Conservation (phyloP, 139 green algal species). For the Gonium pectorale region DNA sequence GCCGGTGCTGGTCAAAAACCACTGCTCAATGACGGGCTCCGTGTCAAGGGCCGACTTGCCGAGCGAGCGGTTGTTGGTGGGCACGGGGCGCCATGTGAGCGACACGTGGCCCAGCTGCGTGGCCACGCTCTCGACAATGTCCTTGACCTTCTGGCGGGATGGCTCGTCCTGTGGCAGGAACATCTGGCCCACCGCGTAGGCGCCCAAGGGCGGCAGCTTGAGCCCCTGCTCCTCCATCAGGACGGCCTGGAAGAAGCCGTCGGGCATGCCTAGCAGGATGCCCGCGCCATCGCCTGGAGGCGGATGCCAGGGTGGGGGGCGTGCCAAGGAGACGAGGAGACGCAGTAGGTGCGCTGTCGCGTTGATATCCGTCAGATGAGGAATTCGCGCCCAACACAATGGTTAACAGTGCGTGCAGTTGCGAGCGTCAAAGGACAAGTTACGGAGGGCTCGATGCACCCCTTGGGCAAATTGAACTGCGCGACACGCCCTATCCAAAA, state of each 20-base stretch:
- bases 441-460: too few species aligned
- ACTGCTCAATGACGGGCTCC: slow-evolving; percentile 91
- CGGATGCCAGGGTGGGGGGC: too few species aligned
- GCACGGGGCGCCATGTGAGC: slow-evolving; percentile 91
- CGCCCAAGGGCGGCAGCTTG: slow-evolving; percentile 74
- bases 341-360: too few species aligned
- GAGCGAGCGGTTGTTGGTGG: slow-evolving; percentile 86
- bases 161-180: slow-evolving; percentile 88
- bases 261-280: slow-evolving; percentile 92
- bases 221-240: slow-evolving; percentile 77
- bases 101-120: slow-evolving; percentile 76
- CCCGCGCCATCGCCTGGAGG: slow-evolving; percentile 94
- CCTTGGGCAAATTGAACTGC: too few species aligned
- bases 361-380: too few species aligned
- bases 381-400: too few species aligned
- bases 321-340: too few species aligned
- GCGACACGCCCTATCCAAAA: too few species aligned
- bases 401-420: too few species aligned
- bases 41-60: slow-evolving; percentile 78
- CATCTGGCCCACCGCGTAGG: slow-evolving; percentile 90
- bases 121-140: slow-evolving; percentile 70
- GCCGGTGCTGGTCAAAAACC: slow-evolving; percentile 79
- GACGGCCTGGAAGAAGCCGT: slow-evolving; percentile 83
- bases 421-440: too few species aligned
- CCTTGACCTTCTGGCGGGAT: slow-evolving; percentile 67